Base-by-base conservation (phyloP, 2,329 filamentous ascomycete species). In the Aspergillus fischeri region DNA sequence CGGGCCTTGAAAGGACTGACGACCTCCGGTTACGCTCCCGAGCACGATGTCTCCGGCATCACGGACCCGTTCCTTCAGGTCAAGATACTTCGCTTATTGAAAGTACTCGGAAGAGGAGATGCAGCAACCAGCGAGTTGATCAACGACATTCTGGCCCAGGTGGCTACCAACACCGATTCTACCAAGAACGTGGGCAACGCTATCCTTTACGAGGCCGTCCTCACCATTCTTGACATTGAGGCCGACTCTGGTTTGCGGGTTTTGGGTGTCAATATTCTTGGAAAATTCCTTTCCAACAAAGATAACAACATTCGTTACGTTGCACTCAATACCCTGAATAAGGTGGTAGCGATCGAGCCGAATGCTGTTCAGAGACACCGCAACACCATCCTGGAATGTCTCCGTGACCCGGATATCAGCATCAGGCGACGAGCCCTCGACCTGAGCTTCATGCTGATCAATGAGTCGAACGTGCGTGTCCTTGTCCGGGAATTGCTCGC, bases 281-380 rank as follows among this genome's bases (percentile, higher is more conserved):
- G 95, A 72, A 99, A 97, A 73, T 99, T 99, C 77, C 78, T 99
- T 60, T 88, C 92, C n/a, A 99, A 99, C 79, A 88, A 93, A 66
- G 94, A 99, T 77, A 99, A 99, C 81, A 99, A 99, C 72, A 99
- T 99, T 68, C 89, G 94, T 74, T 99, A 99, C 70, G 94, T 99
- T 52, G 94, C 94, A 20, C 81, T 99, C 52, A 99, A 99, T 76
- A 99, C 94, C 0, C 80, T 99, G 51, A 95, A 97, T 78, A 97
- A 97, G 76, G 94, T 99, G 20, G 94, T 99, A 49, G 94, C 94
- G 3, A 92, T 99, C 51, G 94, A 99, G 73, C 94, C 94, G 14
- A 97, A 97, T 72, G 94, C 94, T 3, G 94, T 99, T 1, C 94
- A 99, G 74, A 84, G 94, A 71, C 94, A 99, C 75, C 86, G 95